Evolutionary conservation across 1,284 basidiomycete species (phyloP).

Genomic region (Macrocybe sp.): DNA sequence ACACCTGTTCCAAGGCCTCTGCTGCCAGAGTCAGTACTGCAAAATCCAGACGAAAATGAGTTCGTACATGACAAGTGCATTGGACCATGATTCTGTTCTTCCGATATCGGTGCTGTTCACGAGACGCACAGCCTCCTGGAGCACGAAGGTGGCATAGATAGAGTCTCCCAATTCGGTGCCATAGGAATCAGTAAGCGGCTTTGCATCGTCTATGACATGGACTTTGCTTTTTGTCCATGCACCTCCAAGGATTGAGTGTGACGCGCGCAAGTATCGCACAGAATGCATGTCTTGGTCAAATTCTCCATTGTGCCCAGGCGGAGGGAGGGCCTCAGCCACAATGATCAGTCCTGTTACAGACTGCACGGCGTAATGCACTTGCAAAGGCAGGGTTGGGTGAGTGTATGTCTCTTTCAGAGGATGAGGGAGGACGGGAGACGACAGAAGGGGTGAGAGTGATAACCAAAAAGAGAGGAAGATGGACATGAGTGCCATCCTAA

Average conservation of each 20-base stretch:
- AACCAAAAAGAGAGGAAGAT: constrained; percentile 32
- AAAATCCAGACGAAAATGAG: constrained; percentile 9
- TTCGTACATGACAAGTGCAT: constrained; percentile 68
- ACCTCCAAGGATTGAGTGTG: constrained; percentile 86
- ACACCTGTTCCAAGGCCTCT: constrained; percentile 84
- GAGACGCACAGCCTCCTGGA: constrained; percentile 80
- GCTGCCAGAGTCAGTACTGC: background rate
- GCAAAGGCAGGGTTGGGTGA: constrained; percentile 51
- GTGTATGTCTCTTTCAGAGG: constrained; percentile 48
- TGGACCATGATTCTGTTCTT: constrained; percentile 32
- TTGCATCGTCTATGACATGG: constrained; percentile 33
- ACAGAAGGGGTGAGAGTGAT: constrained; percentile 31
- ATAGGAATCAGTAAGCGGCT: constrained; percentile 44
- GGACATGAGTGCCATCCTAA: constrained; percentile 28
- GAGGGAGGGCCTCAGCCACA: constrained; percentile 66
- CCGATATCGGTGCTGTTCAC: constrained; percentile 42
- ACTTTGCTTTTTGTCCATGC: constrained; percentile 69
- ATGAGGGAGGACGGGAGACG: constrained; percentile 51
- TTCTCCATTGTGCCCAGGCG: constrained; percentile 24
- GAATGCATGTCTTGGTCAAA: constrained; percentile 37
- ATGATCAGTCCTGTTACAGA: constrained; percentile 77
- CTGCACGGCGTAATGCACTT: constrained; percentile 63
- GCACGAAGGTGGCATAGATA: constrained; percentile 77
- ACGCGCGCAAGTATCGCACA: constrained; percentile 78
- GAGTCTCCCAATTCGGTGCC: constrained; percentile 64